phyloP scores from a whole-genome alignment of 2,329 filamentous ascomycete genomes.

The Alternaria infectoria region DNA sequence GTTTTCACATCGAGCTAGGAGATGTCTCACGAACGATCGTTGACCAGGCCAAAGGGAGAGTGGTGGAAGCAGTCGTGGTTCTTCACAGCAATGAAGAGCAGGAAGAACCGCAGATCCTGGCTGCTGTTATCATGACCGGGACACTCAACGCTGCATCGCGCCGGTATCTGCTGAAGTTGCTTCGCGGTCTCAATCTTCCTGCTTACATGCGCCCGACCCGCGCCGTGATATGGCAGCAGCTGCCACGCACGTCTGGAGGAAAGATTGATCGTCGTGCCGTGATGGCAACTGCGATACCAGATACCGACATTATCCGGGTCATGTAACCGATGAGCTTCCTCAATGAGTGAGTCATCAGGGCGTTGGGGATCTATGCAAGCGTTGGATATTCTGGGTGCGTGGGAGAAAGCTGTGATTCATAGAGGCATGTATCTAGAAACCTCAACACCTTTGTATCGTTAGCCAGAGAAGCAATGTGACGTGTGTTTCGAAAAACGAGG shows the following conservation, averaged over 20 bases:
- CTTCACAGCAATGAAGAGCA: not conserved
- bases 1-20: not conserved
- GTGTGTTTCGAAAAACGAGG: conserved; percentile 16
- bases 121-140: not conserved
- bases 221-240: not conserved
- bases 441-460: conserved; percentile 5
- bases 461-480: conserved; percentile 14
- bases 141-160: not conserved
- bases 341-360: not conserved
- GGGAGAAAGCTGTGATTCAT: not conserved
- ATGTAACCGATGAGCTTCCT: not conserved
- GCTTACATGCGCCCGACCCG: not conserved
- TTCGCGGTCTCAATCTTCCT: not conserved
- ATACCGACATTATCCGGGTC: not conserved
- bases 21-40: not conserved
- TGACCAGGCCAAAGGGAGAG: not conserved
- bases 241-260: not conserved
- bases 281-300: not conserved
- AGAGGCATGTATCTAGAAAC: not conserved
- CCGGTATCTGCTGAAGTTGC: not conserved
- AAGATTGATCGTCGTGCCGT: not conserved
- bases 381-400: not conserved
- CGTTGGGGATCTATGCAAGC: too few species aligned
- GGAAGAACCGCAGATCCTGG: not conserved
- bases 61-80: not conserved